Conservation (phyloP, 331 rosid species). For the Erythrophleum ivorense region DNA sequence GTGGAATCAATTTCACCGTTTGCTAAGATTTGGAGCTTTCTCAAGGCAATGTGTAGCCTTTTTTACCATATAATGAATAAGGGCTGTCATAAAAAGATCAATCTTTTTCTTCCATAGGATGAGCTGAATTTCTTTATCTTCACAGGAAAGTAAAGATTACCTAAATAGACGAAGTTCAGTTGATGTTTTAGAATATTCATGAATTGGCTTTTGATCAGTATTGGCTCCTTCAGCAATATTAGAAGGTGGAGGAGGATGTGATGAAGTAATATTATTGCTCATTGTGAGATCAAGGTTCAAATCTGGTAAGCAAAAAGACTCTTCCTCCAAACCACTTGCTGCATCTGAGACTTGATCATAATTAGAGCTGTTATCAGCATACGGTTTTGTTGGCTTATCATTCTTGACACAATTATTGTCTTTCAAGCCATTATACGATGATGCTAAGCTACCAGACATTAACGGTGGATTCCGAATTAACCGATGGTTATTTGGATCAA, state of each 20-base stretch:
- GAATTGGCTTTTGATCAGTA: constrained; percentile 29
- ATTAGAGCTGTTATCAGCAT: not conserved
- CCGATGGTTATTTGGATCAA: constrained; percentile 72
- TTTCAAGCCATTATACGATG: not conserved
- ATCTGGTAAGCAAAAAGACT: constrained; percentile 57
- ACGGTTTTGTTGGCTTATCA: constrained; percentile 28
- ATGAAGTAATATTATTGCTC: constrained; percentile 23
- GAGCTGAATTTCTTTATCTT: not conserved
- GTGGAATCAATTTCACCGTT: not conserved
- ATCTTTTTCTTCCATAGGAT: not conserved
- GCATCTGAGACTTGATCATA: constrained; percentile 54
- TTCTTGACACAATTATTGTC: not conserved
- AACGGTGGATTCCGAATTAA: constrained; percentile 36
- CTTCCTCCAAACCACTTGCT: constrained; percentile 47
- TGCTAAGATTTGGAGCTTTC: not conserved
- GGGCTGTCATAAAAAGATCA: too few relatives aligned
- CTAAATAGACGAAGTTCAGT: constrained; percentile 45
- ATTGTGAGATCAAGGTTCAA: constrained; percentile 62
- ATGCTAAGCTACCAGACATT: constrained; percentile 22
- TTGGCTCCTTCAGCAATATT: constrained; percentile 18
- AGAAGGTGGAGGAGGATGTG: not conserved
- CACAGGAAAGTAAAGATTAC: not conserved
- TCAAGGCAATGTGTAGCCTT: not conserved
- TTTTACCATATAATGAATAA: not conserved
- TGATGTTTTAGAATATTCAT: constrained; percentile 26